Evolutionary conservation across 352 stramenopile genomes (phyloP), one percentile per base, ranked within the genome.

Genomic region (Globisporangium middletonii): DNA sequence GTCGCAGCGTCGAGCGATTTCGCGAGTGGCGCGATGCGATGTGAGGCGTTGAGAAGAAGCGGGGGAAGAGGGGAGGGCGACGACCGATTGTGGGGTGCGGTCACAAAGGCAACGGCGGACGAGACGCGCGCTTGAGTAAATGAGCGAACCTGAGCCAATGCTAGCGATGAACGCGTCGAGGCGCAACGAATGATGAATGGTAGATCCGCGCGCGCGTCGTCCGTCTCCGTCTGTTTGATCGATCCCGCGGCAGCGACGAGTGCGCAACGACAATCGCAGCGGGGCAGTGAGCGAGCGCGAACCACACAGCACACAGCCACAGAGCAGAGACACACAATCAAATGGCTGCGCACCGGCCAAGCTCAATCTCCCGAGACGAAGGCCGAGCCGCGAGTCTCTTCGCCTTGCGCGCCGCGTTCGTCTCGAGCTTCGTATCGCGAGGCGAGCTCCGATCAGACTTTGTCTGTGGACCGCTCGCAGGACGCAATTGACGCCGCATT

Each of bases 51-150:
- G 41, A 45, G 15, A 19, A 19, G 18, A 52, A 9, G 23, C 4
- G 19, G 47, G 27, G 47, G 28, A 52, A 19, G 47, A 19, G 47
- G 28, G 47, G 47, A 52, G 47, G 19, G n/a, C 23, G 47, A 52
- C 12, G 28, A 11, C 23, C 33, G 33, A 38, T 38, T 12, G 33
- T 38, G 33, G 33, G 33, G 33, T 38, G 47, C 28, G 47, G 47
- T 52, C 23, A 18, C 23, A 37, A 52, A 37, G 47, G 33, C 33
- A 38, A 38, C 33, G 33, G 33, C 33, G 33, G 33, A 38, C 33
- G 18, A 52, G 47, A 37, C 23, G 47, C 47, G 47, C 13, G 13
- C 11, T 51, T 26, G 38, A 44, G 35, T 41, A 23, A 23, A 23
- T 26, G 38, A 44, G 30, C 30, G 30, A 35, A 35, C 30, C 30